These are phyloP conservation scores for Eutypella sp. DNA, from an alignment of 2,329 filamentous ascomycete genomes.

Conservation along the genomic window DNA sequence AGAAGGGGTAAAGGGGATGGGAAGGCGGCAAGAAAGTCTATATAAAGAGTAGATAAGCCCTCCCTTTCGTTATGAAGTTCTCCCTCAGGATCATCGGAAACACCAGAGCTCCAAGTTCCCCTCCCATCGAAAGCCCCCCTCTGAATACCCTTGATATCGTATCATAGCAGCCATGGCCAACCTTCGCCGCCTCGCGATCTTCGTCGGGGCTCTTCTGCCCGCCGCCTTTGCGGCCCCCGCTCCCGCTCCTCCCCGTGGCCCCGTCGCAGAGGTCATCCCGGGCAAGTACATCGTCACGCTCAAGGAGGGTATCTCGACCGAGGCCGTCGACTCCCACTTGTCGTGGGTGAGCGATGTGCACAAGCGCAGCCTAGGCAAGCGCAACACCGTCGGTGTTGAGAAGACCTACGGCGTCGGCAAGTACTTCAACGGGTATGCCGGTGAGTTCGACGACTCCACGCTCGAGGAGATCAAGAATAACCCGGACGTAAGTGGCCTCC, in stretches of 20 bases:
- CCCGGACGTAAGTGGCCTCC: background rate
- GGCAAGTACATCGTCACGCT: background rate
- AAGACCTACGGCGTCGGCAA: background rate
- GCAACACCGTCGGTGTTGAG: background rate
- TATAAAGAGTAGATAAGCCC: background rate
- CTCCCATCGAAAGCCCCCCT: background rate
- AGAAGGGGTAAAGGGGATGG: too few species aligned
- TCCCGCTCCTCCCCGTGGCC: background rate
- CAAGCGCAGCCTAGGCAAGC: background rate
- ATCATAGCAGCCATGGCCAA: slow-evolving; percentile 19
- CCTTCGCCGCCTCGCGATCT: slow-evolving; percentile 22
- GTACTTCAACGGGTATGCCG: background rate
- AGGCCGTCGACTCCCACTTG: background rate
- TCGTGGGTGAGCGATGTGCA: background rate
- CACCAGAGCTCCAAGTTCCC: background rate
- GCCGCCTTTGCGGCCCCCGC: slow-evolving; percentile 21
- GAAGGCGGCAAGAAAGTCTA: too few species aligned
- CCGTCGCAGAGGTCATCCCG: background rate
- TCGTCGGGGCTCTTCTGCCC: slow-evolving; percentile 26
- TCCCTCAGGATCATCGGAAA: background rate
- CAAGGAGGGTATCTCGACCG: background rate
- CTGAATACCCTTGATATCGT: background rate
- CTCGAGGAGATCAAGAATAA: background rate
- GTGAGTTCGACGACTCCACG: background rate
- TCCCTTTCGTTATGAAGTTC: background rate